A percentile compares a stretch with the other conserved stretches of the same genome.
Evolutionary conservation across 331 rosid species (phyloP).

Genomic region (Quercus phellos): DNA sequence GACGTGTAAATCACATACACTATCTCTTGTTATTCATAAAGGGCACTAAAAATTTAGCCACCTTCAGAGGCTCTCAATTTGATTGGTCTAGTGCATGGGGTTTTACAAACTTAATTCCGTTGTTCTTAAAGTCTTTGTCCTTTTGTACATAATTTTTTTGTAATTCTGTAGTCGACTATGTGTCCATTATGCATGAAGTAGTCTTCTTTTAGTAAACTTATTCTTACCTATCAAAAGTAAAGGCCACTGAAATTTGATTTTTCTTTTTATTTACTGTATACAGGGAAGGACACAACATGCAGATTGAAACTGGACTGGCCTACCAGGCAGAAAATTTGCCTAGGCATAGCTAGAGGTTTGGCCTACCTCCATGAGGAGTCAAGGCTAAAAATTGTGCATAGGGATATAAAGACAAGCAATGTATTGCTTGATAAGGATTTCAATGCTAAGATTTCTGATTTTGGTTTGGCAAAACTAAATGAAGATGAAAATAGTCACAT

Average conservation of each 20-base stretch:
- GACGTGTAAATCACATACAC: neutral
- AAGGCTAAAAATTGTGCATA: conserved; percentile 70
- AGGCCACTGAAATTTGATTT: conserved; percentile 5
- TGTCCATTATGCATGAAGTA: no score
- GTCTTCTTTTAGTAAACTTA: no score
- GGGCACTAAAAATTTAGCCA: neutral
- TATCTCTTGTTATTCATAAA: neutral
- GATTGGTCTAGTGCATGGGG: no score
- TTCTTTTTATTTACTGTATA: conserved; percentile 10
- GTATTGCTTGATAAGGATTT: conserved; percentile 82
- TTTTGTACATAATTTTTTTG: no score
- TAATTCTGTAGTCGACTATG: no score
- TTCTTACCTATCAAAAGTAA: neutral
- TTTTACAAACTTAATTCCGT: no score
- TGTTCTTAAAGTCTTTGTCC: no score
- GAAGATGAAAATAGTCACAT: conserved; percentile 87
- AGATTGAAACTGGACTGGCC: conserved; percentile 65
- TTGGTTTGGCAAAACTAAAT: conserved; percentile 90
- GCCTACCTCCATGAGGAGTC: conserved; percentile 89
- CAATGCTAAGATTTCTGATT: conserved; percentile 85
- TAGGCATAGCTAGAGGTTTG: conserved; percentile 89
- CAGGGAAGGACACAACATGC: conserved; percentile 50
- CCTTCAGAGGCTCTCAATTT: no score
- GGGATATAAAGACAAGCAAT: conserved; percentile 96
- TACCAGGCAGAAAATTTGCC: conserved; percentile 79